Evolutionary conservation across 768 basidiomycete species (phyloP).

Genomic region (button mushroom (Agaricus bisporus)): DNA sequence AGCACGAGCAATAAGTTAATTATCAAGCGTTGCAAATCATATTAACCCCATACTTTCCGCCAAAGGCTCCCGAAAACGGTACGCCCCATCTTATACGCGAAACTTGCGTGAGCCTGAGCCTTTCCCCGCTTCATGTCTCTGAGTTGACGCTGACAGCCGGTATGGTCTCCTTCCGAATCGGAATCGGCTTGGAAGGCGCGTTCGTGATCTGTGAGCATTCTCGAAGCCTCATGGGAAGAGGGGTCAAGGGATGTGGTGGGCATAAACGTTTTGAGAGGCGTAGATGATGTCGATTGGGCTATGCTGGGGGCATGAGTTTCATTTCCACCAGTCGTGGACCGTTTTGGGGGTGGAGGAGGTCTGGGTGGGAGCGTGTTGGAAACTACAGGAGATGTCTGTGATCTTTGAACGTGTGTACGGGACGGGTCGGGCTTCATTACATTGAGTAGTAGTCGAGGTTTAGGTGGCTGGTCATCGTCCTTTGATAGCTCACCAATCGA

Average conservation of each 20-base stretch:
- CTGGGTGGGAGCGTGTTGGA: not conserved
- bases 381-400: not conserved
- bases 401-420: not conserved
- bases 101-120: not conserved
- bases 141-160: not conserved
- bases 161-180: not conserved
- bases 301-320: not conserved
- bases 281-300: not conserved
- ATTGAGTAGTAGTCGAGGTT: not conserved
- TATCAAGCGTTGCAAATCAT: too few species aligned
- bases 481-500: not conserved
- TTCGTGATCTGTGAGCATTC: not conserved
- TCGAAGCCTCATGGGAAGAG: not conserved
- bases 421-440: not conserved
- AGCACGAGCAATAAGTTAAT: too few species aligned
- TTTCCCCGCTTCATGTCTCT: not conserved
- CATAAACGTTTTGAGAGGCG: not conserved
- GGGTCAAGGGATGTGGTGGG: not conserved
- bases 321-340: not conserved
- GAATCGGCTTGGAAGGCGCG: conserved; percentile 2
- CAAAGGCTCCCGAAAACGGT: conserved; percentile 4
- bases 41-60: conserved; percentile 4
- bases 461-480: not conserved
- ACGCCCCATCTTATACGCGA: conserved; percentile 2
- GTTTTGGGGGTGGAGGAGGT: not conserved